Percentiles rank a stretch among this genome's conserved stretches.
phyloP scores from a whole-genome alignment of 805 yeast genomes.

The Grigorovia yakushimaensis region DNA sequence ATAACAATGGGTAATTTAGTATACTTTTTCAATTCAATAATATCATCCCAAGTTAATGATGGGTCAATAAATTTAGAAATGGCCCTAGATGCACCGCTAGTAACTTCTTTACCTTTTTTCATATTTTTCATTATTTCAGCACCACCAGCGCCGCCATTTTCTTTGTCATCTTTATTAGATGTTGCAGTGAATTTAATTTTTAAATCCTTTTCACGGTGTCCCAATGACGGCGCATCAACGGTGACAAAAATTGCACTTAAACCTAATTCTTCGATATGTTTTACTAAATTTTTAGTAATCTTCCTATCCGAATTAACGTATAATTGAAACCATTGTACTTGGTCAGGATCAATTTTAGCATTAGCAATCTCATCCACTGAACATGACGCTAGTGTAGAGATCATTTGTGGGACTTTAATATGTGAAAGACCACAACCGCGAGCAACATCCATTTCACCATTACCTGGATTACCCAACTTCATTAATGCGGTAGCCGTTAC shows the following conservation, averaged over 20 bases:
- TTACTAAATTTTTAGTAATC: conserved; percentile 51
- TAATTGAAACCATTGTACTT: conserved; percentile 81
- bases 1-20: conserved; percentile 60
- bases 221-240: conserved; percentile 87
- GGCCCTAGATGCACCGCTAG: conserved; percentile 86
- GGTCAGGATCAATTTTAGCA: conserved; percentile 46
- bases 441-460: conserved; percentile 83
- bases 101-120: conserved; percentile 38
- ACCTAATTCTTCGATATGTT: conserved; percentile 63
- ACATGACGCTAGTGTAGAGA: conserved; percentile 84
- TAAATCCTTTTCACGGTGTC: conserved; percentile 84
- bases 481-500: conserved; percentile 90
- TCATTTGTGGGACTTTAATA: conserved; percentile 64
- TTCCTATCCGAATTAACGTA: conserved; percentile 72
- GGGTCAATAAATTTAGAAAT: conserved; percentile 79
- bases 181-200: conserved; percentile 45
- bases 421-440: conserved; percentile 67
- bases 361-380: conserved; percentile 78
- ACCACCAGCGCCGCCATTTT: conserved; percentile 5
- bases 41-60: conserved; percentile 53
- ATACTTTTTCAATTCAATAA: conserved; percentile 42
- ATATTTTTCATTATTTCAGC: conserved; percentile 29
- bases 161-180: not conserved
- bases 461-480: conserved; percentile 74
- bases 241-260: conserved; percentile 79